Percentiles rank a stretch among this genome's conserved stretches.
Conservation (phyloP, 805 yeast species). For the Scheffersomyces stipitis region DNA sequence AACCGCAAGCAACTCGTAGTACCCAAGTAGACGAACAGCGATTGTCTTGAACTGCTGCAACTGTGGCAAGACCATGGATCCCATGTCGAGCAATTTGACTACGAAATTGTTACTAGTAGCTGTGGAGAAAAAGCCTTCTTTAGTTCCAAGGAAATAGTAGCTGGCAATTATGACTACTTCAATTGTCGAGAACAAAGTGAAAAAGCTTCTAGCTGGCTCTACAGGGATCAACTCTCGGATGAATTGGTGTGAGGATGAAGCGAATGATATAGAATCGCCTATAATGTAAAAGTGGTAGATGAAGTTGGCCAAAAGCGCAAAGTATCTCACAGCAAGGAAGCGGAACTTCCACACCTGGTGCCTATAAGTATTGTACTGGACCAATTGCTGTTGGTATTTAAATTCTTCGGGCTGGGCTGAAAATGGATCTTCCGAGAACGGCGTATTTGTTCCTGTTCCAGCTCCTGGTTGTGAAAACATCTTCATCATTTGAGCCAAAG, state of each 20-base stretch:
- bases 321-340: constrained; percentile 30
- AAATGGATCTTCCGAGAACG: constrained; percentile 1
- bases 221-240: constrained; percentile 20
- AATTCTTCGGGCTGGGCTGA: constrained; percentile 15
- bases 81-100: constrained; percentile 30
- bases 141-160: constrained; percentile 29
- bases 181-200: constrained; percentile 26
- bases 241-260: constrained; percentile 23
- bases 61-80: constrained; percentile 34
- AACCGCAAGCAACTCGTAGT: constrained; percentile 38
- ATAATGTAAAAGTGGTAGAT: constrained; percentile 30
- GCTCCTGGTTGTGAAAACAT: constrained; percentile 15
- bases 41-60: constrained; percentile 27
- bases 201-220: constrained; percentile 18
- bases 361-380: constrained; percentile 29
- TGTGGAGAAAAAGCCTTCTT: constrained; percentile 20
- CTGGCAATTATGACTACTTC: constrained; percentile 35
- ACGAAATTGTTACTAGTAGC: constrained; percentile 26
- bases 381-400: constrained; percentile 29
- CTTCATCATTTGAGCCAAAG: constrained; percentile 36
- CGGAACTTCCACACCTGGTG: constrained; percentile 32
- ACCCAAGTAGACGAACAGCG: constrained; percentile 27
- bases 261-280: constrained; percentile 17
- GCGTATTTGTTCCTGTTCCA: constrained; percentile 2
- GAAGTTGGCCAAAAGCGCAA: constrained; percentile 29